Evolutionary conservation across 805 yeast species (phyloP), one percentile per base, ranked within the genome.

Genomic region (Yamadazyma akitaensis): DNA sequence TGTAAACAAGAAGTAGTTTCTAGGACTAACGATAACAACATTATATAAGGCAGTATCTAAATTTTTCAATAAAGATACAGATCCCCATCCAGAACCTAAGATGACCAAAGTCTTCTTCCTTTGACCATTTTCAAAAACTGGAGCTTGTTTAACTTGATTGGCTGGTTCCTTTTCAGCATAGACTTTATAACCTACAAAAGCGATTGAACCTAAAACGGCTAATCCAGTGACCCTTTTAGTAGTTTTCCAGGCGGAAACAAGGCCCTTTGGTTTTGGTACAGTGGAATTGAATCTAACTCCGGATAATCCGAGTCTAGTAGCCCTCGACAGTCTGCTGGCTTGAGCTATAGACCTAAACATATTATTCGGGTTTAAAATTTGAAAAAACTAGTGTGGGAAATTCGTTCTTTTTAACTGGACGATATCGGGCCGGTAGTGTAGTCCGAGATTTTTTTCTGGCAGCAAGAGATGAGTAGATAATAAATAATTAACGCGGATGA

Each of bases 51-150:
- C 74, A 36, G 97, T 85, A 65, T 91, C 97, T 64, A 91, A 73
- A 62, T 82, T 80, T 72, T 88, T 88, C 68, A 91, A 76, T 51
- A 90, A 71, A 6, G 96, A 83, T 44, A 91, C 84, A 11, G 96
- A 80, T 50, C 96, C 97, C 98, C 98, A 91, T 45, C 97, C 98
- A 18, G 96, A 82, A 51, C 95, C 95, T 62, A 80, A 80, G 67
- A 78, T 83, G 44, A 92, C 94, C 58, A 84, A 69, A n/a, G 85
- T 81, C 67, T 84, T 84, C 75, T 81, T 83, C 61, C 75, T 68
- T 48, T 79, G 79, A 47, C 86, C 88, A 53, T 73, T 73, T 40
- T 75, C 70, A 51, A 79, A 73, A 14, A 71, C 65, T 10, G 80
- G 73, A n/a, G 79, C 68, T 60, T 84, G 89, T 43, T 83, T 82